These are phyloP conservation scores for Tricholomella constricta DNA, from an alignment of 768 basidiomycete species.

Conservation along the genomic window DNA sequence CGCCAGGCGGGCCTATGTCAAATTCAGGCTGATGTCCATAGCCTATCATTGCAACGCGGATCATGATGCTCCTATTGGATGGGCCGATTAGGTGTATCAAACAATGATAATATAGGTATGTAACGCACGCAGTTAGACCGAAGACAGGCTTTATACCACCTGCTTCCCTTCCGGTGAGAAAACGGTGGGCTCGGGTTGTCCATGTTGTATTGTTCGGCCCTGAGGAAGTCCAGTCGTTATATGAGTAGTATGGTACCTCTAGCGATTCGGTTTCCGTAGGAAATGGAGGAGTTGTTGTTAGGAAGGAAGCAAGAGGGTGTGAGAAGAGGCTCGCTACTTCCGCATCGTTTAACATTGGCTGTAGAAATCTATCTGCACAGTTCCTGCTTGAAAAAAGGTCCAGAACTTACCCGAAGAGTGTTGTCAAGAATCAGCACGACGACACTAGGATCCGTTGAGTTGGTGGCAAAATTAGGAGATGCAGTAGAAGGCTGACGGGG, in stretches of 20 bases:
- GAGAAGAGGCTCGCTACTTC: slow-evolving; percentile 87
- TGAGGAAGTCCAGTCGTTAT: slow-evolving; percentile 52
- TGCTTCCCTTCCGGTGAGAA: slow-evolving; percentile 84
- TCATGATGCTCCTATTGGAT: slow-evolving; percentile 42
- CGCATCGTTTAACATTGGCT: slow-evolving; percentile 79
- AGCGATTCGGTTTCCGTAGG: slow-evolving; percentile 51
- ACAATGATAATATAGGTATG: neutral
- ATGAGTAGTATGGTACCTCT: slow-evolving; percentile 68
- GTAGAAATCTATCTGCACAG: neutral
- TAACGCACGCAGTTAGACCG: slow-evolving; percentile 81
- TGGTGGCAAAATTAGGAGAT: neutral
- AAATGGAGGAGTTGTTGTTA: slow-evolving; percentile 61
- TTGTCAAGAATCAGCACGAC: slow-evolving; percentile 85
- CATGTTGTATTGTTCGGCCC: slow-evolving; percentile 39
- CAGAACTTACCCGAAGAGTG: slow-evolving; percentile 58
- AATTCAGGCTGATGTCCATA: slow-evolving; percentile 48
- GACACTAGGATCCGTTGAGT: slow-evolving; percentile 51
- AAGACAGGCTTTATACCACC: slow-evolving; percentile 88
- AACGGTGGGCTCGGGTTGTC: slow-evolving; percentile 65
- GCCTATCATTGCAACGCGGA: slow-evolving; percentile 45
- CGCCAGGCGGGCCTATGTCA: slow-evolving; percentile 37
- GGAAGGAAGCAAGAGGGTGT: slow-evolving; percentile 76
- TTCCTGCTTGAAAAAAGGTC: neutral
- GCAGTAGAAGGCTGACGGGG: slow-evolving; percentile 62
- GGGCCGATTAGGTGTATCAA: neutral